Percentiles rank a stretch among this genome's conserved stretches.
Conservation (phyloP, 306 rosid genomes). For the Dryas octopetala region DNA sequence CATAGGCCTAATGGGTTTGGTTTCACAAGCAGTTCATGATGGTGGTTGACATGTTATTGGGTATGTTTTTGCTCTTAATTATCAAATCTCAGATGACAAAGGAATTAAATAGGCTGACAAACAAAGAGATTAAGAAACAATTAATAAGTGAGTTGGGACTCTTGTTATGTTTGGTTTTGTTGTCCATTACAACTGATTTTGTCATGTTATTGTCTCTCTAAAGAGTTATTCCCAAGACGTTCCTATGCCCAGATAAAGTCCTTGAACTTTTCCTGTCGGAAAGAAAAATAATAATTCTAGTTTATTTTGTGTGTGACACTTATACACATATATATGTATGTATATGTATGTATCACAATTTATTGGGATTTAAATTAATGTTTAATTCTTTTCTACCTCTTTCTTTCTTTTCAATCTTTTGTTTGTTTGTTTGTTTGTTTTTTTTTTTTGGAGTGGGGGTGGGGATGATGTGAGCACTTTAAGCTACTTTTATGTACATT, state of each 20-base stretch:
- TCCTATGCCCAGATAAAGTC: slow-evolving; percentile 50
- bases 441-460: slow-evolving; percentile 15
- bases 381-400: slow-evolving; percentile 9
- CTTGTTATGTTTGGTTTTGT: slow-evolving; percentile 34
- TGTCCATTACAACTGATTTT: slow-evolving; percentile 48
- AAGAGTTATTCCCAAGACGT: slow-evolving; percentile 99
- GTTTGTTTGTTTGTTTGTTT: slow-evolving; percentile 1
- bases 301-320: slow-evolving; percentile 20
- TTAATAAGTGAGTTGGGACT: slow-evolving; percentile 32
- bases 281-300: neutral
- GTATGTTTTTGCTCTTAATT: slow-evolving; percentile 34
- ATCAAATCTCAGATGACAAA: slow-evolving; percentile 18
- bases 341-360: slow-evolving; percentile 7
- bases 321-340: too few species aligned
- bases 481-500: slow-evolving; percentile 16
- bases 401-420: slow-evolving; percentile 24
- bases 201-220: slow-evolving; percentile 69
- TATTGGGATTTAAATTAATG: slow-evolving; percentile 21
- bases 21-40: slow-evolving; percentile 99
- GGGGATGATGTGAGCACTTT: slow-evolving; percentile 13
- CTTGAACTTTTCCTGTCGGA: slow-evolving; percentile 37
- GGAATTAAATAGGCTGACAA: slow-evolving; percentile 8
- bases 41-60: slow-evolving; percentile 98
- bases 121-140: slow-evolving; percentile 25
- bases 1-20: slow-evolving; percentile 97